Conservation (phyloP, 1,284 basidiomycete genomes). For the Microstroma glucosiphilum region DNA sequence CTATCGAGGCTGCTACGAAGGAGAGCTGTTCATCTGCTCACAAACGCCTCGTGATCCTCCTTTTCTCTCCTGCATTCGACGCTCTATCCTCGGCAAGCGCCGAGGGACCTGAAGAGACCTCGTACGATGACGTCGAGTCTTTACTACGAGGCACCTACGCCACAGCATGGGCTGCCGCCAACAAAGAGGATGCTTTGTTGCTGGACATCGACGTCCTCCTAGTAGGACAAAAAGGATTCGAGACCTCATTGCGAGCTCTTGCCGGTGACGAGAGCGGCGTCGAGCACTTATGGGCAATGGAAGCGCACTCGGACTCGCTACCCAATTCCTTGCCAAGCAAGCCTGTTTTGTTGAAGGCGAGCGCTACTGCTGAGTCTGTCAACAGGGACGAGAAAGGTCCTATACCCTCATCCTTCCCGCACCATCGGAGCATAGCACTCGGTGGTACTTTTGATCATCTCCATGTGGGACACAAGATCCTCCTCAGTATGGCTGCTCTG, state of each 20-base stretch:
- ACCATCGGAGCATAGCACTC: conserved; percentile 50
- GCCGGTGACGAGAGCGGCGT: neutral
- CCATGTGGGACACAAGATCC: conserved; percentile 93
- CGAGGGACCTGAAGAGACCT: neutral
- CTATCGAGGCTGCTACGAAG: conserved; percentile 19
- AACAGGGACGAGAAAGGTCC: neutral
- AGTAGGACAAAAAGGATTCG: neutral
- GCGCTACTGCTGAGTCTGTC: neutral
- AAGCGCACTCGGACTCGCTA: neutral
- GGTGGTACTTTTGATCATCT: conserved; percentile 94
- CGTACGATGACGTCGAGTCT: conserved; percentile 31
- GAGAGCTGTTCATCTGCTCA: conserved; percentile 13
- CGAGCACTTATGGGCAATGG: neutral
- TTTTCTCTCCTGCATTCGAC: conserved; percentile 22
- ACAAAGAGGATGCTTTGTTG: conserved; percentile 23
- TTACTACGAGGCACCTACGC: conserved; percentile 43
- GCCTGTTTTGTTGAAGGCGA: neutral
- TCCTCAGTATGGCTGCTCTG: conserved; percentile 83
- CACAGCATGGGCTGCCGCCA: conserved; percentile 37
- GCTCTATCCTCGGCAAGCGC: neutral
- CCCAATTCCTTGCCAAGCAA: neutral
- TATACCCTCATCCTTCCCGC: conserved; percentile 8
- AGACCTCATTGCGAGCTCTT: neutral
- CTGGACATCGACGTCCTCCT: conserved; percentile 37
- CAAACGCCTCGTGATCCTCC: conserved; percentile 20